phyloP scores from a whole-genome alignment of 495 filamentous ascomycete genomes.

The Delitschia confertaspora region DNA sequence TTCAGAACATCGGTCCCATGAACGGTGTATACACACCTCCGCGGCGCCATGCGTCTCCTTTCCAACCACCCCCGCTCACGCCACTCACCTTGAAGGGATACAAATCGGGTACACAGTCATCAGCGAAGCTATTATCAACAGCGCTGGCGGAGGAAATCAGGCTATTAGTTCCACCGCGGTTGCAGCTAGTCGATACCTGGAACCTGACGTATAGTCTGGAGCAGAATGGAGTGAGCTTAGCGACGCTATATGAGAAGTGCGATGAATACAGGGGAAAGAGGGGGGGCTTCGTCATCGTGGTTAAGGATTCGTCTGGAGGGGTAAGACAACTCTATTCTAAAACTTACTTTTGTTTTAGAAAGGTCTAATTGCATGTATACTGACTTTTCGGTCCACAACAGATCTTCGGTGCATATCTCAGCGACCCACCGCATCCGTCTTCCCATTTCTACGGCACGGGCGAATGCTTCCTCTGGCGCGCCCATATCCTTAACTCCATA shows the following conservation, averaged over 20 bases:
- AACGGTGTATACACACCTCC: constrained; percentile 34
- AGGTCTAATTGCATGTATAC: constrained; percentile 8
- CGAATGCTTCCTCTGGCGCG: constrained; percentile 96
- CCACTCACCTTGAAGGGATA: constrained; percentile 34
- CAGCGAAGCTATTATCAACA: constrained; percentile 48
- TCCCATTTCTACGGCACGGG: constrained; percentile 88
- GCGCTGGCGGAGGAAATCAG: constrained; percentile 89
- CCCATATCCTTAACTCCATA: constrained; percentile 49
- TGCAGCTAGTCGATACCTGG: constrained; percentile 86
- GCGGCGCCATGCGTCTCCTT: constrained; percentile 34
- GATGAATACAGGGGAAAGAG: constrained; percentile 54
- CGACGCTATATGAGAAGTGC: constrained; percentile 76
- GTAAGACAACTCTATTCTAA: constrained; percentile 41
- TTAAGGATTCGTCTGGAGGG: constrained; percentile 64
- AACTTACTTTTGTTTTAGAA: neutral
- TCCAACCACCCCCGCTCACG: constrained; percentile 40
- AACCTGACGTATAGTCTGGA: constrained; percentile 81
- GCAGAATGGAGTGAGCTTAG: constrained; percentile 78
- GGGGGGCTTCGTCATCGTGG: constrained; percentile 78
- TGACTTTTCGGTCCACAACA: constrained; percentile 37
- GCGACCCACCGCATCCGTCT: constrained; percentile 70
- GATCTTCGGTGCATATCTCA: constrained; percentile 91
- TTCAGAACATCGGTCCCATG: constrained; percentile 20
- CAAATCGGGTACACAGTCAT: constrained; percentile 24
- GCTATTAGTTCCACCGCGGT: constrained; percentile 71